Evolutionary conservation across 352 stramenopile species (phyloP), one percentile per base, ranked within the genome.

Genomic region (Halophytophthora batemanensis): DNA sequence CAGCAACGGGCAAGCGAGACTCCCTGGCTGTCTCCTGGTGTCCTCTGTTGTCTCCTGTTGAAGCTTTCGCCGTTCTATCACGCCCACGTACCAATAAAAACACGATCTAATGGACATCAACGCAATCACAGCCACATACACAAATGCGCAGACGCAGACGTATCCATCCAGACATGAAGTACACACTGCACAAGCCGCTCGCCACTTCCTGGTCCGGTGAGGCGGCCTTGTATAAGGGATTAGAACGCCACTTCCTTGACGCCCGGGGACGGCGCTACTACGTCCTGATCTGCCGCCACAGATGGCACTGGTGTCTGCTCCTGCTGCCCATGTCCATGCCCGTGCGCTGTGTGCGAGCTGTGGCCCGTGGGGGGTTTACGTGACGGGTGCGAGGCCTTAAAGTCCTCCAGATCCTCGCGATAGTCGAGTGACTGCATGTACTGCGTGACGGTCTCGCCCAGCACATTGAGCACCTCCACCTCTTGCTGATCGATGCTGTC

Each of bases 391-490:
- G 69, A 52, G 22, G 77, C 57, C 55, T 87, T 87, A 60, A 87
- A 89, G 50, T 86, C 69, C 13, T 66, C 59, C 22, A 90, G 62
- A 33, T 94, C 84, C 50, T 87, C 78, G 34, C 84, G 71, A 50
- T 90, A 95, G 21, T 87, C 81, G 14, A 75, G 68, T 31, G 80
- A 92, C 41, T 84, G 81, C 85, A 95, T 95, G 74, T 95, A 95
- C 61, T 90, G 77, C 28, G 85, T 93, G 45, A 86, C 82, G 1
- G 85, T 93, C 68, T 92, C 82, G 22, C 81, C 85, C n/a, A 95
- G 68, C 17, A 95, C 82, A 43, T 86, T 90, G 23, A 95, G 67
- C 31, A 95, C 84, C 34, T 95, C 85, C 21, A 95, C 77, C 17
- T 89, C 71, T 46, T 90, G 86, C 50, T 90, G 81, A 44, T 95